Evolutionary conservation across 2,329 filamentous ascomycete genomes (phyloP).

Genomic region (Bipolaris gigantea): DNA sequence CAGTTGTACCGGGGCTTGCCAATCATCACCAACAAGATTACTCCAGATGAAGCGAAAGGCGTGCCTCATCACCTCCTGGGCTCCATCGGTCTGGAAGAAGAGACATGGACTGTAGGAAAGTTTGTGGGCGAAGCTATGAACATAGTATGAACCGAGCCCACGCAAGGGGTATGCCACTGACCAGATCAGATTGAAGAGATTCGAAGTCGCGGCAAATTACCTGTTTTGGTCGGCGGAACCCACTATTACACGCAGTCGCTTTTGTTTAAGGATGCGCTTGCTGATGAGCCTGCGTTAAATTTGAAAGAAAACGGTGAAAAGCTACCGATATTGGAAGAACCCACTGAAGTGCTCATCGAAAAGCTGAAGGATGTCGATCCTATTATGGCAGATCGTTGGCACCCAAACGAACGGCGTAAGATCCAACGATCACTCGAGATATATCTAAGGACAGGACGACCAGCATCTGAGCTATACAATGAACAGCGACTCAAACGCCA

Average conservation of each 20-base stretch:
- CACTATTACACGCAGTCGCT: slow-evolving; percentile 94
- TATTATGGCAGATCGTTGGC: slow-evolving; percentile 86
- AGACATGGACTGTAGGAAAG: slow-evolving; percentile 79
- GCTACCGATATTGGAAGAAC: slow-evolving; percentile 71
- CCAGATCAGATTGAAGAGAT: slow-evolving; percentile 70
- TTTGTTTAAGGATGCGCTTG: slow-evolving; percentile 74
- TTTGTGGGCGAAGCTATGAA: slow-evolving; percentile 72
- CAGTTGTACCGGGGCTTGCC: slow-evolving; percentile 92
- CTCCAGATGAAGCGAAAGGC: slow-evolving; percentile 70
- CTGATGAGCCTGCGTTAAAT: slow-evolving; percentile 50
- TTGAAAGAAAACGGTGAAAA: slow-evolving; percentile 25
- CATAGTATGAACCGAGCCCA: slow-evolving; percentile 42
- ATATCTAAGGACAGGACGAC: slow-evolving; percentile 77
- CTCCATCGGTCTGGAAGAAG: slow-evolving; percentile 71
- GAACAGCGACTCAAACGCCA: slow-evolving; percentile 61
- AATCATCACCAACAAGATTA: slow-evolving; percentile 94
- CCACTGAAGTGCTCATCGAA: slow-evolving; percentile 71
- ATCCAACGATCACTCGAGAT: slow-evolving; percentile 90
- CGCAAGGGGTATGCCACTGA: not conserved
- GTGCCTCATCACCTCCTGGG: slow-evolving; percentile 88
- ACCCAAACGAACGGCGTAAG: slow-evolving; percentile 88
- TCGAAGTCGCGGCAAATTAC: slow-evolving; percentile 72
- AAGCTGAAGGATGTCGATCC: slow-evolving; percentile 82
- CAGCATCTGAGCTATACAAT: slow-evolving; percentile 82
- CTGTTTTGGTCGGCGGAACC: slow-evolving; percentile 90